Conservation (phyloP, 306 rosid genomes). For the Acmispon strigosus region DNA sequence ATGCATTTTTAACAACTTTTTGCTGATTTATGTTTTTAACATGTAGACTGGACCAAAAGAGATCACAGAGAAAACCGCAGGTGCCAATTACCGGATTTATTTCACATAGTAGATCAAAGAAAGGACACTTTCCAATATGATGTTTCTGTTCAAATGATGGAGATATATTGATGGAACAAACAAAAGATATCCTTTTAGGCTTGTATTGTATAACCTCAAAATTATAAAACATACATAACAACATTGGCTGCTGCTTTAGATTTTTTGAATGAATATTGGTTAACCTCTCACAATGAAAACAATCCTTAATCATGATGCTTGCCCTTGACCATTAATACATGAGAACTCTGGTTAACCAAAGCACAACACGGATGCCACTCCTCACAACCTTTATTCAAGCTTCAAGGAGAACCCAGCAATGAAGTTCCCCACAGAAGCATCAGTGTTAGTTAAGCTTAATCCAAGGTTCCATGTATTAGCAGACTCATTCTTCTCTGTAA, state of each 20-base stretch:
- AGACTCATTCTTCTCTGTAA: no score
- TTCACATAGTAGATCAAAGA: constrained; percentile 77
- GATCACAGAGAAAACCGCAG: constrained; percentile 77
- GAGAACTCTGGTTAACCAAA: no score
- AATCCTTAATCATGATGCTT: constrained; percentile 9
- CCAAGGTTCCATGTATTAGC: no score
- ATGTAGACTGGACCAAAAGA: constrained; percentile 84
- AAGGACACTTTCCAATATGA: constrained; percentile 72
- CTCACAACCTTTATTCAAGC: no score
- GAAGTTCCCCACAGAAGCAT: no score
- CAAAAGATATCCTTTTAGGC: constrained; percentile 93
- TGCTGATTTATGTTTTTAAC: constrained; percentile 19
- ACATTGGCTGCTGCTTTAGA: not conserved
- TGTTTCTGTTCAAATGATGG: constrained; percentile 95
- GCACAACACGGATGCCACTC: no score
- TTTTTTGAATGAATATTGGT: not conserved
- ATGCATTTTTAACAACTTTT: not conserved
- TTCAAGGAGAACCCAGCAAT: no score
- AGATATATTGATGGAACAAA: constrained; percentile 83
- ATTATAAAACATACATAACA: not conserved
- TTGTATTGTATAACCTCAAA: not conserved
- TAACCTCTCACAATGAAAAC: constrained; percentile 5
- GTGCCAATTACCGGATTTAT: constrained; percentile 93
- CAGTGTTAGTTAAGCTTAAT: no score
- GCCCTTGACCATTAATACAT: constrained; percentile 53